Evolutionary conservation across 371 early-diverging fungal species (phyloP).

Genomic region (Mucor lusitanicus): DNA sequence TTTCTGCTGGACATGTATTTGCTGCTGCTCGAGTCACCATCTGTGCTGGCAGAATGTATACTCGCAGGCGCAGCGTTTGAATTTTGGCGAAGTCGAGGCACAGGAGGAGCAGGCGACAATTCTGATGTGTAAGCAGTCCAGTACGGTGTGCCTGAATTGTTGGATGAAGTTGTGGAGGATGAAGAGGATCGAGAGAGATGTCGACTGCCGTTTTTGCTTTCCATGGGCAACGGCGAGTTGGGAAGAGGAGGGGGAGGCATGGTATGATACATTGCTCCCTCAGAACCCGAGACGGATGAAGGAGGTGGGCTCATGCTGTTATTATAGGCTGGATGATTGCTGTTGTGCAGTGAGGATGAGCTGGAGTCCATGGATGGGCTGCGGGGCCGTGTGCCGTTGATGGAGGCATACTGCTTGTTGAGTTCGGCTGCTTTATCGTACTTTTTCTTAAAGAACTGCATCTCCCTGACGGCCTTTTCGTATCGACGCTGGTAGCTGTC

Average conservation of each 20-base stretch:
- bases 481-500: slow-evolving; percentile 34
- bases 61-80: slow-evolving; percentile 21
- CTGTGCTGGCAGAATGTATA: slow-evolving; percentile 24
- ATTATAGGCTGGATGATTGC: background rate
- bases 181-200: slow-evolving; percentile 25
- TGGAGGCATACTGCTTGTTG: slow-evolving; percentile 18
- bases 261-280: background rate
- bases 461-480: slow-evolving; percentile 53
- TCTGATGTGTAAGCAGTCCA: slow-evolving; percentile 13
- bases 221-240: background rate
- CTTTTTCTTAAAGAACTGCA: slow-evolving; percentile 49
- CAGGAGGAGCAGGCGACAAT: slow-evolving; percentile 13
- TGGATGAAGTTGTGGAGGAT: slow-evolving; percentile 17
- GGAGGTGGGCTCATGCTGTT: slow-evolving; percentile 34
- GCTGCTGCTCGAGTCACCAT: slow-evolving; percentile 8
- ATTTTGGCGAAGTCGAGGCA: slow-evolving; percentile 24
- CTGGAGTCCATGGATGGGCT: slow-evolving; percentile 34
- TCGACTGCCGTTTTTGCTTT: background rate
- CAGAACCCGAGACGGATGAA: slow-evolving; percentile 17
- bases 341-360: slow-evolving; percentile 2
- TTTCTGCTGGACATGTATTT: slow-evolving; percentile 13
- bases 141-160: slow-evolving; percentile 9
- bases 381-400: slow-evolving; percentile 19
- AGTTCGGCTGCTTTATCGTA: slow-evolving; percentile 30
- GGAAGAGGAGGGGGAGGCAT: slow-evolving; percentile 18